Evolutionary conservation across 2,329 filamentous ascomycete species (phyloP).

Genomic region (Akanthomyces uredinophilus): DNA sequence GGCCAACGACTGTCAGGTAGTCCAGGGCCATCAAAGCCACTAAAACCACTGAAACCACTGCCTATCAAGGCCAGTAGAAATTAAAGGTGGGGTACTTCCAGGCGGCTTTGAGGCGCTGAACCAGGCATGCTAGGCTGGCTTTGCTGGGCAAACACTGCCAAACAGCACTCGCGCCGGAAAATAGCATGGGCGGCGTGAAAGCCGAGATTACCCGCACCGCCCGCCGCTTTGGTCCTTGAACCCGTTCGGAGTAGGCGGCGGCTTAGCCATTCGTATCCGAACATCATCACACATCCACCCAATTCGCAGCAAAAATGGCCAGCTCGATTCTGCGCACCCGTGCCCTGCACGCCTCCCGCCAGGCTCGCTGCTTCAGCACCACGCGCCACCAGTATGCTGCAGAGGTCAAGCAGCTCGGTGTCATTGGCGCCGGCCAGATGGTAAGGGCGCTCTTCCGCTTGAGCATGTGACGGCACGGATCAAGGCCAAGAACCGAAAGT

Average conservation of each 20-base stretch:
- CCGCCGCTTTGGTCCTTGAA: constrained; percentile 16
- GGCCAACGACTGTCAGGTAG: neutral
- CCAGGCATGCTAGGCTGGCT: too few species aligned
- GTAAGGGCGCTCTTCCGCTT: constrained; percentile 42
- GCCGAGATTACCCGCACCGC: constrained; percentile 40
- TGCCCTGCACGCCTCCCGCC: constrained; percentile 31
- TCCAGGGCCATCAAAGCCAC: too few species aligned
- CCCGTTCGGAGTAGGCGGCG: neutral
- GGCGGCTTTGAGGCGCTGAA: too few species aligned
- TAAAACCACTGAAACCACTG: too few species aligned
- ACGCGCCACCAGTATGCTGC: constrained; percentile 55
- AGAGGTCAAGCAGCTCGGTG: constrained; percentile 81
- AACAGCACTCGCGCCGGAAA: neutral
- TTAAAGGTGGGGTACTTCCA: too few species aligned
- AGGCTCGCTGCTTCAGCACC: constrained; percentile 63
- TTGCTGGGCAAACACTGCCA: neutral
- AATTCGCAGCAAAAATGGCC: constrained; percentile 31
- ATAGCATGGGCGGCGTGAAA: constrained; percentile 17
- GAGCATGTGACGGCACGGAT: constrained; percentile 31
- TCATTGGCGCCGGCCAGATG: constrained; percentile 95
- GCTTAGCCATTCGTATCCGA: constrained; percentile 10
- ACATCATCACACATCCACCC: constrained; percentile 6
- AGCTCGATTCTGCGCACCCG: constrained; percentile 34
- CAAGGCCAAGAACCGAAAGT: constrained; percentile 13
- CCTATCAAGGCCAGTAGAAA: too few species aligned